Evolutionary conservation across 768 basidiomycete species (phyloP), one percentile per base, ranked within the genome.

Genomic region (Lentinula boryana): DNA sequence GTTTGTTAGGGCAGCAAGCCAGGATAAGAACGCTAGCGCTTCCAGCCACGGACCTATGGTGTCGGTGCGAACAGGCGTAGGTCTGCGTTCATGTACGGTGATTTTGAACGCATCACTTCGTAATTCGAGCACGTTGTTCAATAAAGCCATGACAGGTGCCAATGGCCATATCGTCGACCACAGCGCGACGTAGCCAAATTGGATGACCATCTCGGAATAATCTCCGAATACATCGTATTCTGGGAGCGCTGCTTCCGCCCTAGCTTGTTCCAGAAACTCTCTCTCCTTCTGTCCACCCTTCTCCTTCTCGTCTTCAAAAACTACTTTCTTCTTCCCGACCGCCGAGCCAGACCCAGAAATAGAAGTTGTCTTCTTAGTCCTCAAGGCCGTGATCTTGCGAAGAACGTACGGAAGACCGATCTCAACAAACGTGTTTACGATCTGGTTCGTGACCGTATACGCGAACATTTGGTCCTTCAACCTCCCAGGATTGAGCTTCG

Each of bases 91-190:
- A 68, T 96, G 94, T 4, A 86, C 85, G 4, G 88, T 86, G 70
- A 99, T 90, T 78, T 99, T 99, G 81, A 96, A 89, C 4, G 96
- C 96, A 69, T 99, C 96, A 3, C 89, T 91, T 18, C 95, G 86
- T 4, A 93, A 75, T 75, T 99, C 96, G 62, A 98, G 75, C 70
- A 91, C 82, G 71, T 99, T 98, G 79, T 98, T 99, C 53, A 97
- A 66, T 21, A 96, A 79, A 0, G 93, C 89, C 83, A 94, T 93
- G 8, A 87, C 38, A 33, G 93, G 87, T 2, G 93, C 89, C n/a
- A 98, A 76, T 4, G 95, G 93, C 95, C 95, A 98, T 62, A 95
- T 92, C 40, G 91, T 87, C 51, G 87, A 91, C 93, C 95, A 98
- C 18, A 98, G 77, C 5, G 84, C 85, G 38, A 98, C 86, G 69